phyloP scores from a whole-genome alignment of 2,329 filamentous ascomycete genomes.

The Fusarium praegraminearum region DNA sequence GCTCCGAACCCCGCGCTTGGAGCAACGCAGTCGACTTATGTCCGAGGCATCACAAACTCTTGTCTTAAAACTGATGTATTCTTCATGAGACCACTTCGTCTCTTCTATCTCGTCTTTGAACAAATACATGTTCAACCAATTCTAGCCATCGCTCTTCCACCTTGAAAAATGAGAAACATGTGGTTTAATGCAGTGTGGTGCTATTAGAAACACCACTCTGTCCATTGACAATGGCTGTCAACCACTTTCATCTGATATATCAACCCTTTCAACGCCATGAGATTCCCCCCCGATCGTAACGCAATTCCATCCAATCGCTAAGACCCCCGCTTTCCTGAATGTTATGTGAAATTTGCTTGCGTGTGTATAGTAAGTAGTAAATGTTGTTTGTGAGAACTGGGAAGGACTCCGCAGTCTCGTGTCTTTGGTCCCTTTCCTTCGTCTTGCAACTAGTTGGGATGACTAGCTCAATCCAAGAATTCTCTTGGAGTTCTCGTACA shows the following conservation, averaged over 20 bases:
- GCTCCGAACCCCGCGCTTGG: neutral
- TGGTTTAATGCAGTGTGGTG: neutral
- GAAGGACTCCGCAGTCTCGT: conserved; percentile 4
- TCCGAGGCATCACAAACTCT: neutral
- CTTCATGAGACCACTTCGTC: conserved; percentile 29
- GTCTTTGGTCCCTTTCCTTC: conserved; percentile 14
- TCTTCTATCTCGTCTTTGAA: conserved; percentile 40
- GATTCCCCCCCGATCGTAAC: conserved; percentile 37
- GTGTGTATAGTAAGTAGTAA: conserved; percentile 35
- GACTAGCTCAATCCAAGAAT: conserved; percentile 66
- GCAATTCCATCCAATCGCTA: conserved; percentile 47
- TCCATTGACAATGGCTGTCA: conserved; percentile 11
- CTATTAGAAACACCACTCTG: conserved; percentile 11
- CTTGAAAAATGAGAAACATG: conserved; percentile 36
- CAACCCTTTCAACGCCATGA: conserved; percentile 45
- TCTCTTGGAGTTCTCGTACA: conserved; percentile 91
- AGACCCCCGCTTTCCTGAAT: conserved; percentile 46
- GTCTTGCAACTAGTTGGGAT: neutral
- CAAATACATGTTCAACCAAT: conserved; percentile 38
- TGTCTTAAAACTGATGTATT: conserved; percentile 13
- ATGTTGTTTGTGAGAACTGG: conserved; percentile 22
- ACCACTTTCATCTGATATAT: conserved; percentile 36
- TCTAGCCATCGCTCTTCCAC: conserved; percentile 45
- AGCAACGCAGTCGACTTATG: neutral
- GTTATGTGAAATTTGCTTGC: conserved; percentile 36